Conservation (phyloP, 164 flowering plant genomes). For the Berberis thunbergii region DNA sequence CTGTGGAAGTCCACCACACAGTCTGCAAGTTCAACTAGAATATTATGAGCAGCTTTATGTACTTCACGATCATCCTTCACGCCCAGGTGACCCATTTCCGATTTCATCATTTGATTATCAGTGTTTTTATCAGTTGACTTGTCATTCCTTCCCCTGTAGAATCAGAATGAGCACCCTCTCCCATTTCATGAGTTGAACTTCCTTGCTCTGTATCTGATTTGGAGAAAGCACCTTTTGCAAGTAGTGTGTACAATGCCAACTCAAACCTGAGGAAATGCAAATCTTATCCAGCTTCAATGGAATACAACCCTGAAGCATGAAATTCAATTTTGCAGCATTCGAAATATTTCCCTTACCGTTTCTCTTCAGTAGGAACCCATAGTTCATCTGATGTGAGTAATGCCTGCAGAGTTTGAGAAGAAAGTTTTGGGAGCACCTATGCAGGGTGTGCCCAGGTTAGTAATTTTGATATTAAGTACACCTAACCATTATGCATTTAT, state of each 20-base stretch:
- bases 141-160: constrained; percentile 36
- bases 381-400: constrained; percentile 84
- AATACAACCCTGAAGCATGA: not conserved
- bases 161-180: constrained; percentile 22
- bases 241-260: constrained; percentile 67
- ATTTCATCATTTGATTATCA: constrained; percentile 25
- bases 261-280: constrained; percentile 57
- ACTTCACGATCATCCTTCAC: constrained; percentile 35
- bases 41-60: constrained; percentile 35
- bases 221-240: constrained; percentile 52
- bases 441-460: constrained; percentile 10
- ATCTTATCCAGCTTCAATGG: constrained; percentile 7
- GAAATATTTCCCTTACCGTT: constrained; percentile 42
- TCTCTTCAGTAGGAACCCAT: constrained; percentile 95
- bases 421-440: constrained; percentile 92
- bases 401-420: constrained; percentile 83
- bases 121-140: constrained; percentile 18
- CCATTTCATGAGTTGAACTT: constrained; percentile 35
- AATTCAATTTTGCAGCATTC: constrained; percentile 1
- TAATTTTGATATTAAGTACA: not conserved
- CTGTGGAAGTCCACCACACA: constrained; percentile 40
- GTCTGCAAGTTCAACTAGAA: constrained; percentile 53
- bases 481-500: not conserved
- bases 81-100: constrained; percentile 33
- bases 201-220: constrained; percentile 45